Conservation (phyloP, 768 basidiomycete species). For the Mycena vitilis region DNA sequence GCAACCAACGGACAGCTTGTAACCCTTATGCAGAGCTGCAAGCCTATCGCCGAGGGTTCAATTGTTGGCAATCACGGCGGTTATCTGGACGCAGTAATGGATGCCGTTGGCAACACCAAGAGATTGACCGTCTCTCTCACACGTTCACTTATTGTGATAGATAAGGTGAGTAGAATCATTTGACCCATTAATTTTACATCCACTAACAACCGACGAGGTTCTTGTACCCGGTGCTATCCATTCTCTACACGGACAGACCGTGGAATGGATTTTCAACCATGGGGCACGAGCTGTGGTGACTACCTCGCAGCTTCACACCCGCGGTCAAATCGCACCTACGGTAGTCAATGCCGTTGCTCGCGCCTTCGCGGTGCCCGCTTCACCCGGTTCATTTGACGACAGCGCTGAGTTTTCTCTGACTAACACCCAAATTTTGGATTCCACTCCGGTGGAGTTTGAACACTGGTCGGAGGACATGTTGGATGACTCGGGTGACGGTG, state of each 20-base stretch:
- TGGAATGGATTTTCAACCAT: conserved; percentile 16
- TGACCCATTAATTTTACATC: too few species aligned
- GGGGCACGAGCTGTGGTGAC: too few species aligned
- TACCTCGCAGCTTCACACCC: too few species aligned
- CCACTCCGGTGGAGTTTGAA: not conserved
- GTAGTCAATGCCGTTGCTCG: too few species aligned
- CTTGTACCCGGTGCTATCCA: conserved; percentile 16
- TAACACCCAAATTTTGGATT: not conserved
- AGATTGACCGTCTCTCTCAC: not conserved
- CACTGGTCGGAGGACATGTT: too few species aligned
- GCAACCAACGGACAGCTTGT: not conserved
- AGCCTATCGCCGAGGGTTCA: conserved; percentile 3
- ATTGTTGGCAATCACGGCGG: not conserved
- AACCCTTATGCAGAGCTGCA: not conserved
- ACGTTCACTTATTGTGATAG: not conserved
- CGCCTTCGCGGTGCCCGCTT: not conserved
- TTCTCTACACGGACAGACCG: conserved; percentile 2
- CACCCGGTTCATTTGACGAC: not conserved
- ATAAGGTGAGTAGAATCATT: not conserved
- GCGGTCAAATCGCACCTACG: too few species aligned
- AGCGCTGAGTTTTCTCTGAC: not conserved
- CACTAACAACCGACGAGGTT: not conserved
- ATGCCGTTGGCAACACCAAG: not conserved
- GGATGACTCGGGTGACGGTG: too few species aligned
- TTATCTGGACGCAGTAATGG: conserved; percentile 1